phyloP scores from a whole-genome alignment of 306 rosid species.

The Acacia crassicarpa region DNA sequence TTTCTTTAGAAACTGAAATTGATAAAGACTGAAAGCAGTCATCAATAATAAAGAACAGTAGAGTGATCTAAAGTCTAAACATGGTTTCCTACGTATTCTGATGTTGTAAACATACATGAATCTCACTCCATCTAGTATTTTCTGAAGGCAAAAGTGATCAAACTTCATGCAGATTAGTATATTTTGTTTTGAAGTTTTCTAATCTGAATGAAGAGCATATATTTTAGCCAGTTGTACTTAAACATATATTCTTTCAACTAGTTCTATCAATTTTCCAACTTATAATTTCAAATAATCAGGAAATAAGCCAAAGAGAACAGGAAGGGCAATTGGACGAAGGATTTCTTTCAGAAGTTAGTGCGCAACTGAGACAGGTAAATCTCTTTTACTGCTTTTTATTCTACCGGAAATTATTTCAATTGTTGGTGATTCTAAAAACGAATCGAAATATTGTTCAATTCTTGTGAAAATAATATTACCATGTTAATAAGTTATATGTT shows the following conservation, averaged over 20 bases:
- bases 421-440: not conserved
- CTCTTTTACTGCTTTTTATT: slow-evolving; percentile 9
- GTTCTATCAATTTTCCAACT: slow-evolving; percentile 16
- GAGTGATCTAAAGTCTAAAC: not conserved
- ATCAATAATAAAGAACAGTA: slow-evolving; percentile 16
- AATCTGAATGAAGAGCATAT: slow-evolving; percentile 17
- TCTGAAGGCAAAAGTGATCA: slow-evolving; percentile 17
- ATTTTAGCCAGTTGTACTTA: slow-evolving; percentile 15
- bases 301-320: slow-evolving; percentile 69
- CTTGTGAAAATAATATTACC: not conserved
- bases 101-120: slow-evolving; percentile 13
- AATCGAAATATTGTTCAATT: not conserved
- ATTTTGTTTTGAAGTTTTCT: slow-evolving; percentile 14
- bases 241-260: slow-evolving; percentile 3
- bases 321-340: slow-evolving; percentile 93
- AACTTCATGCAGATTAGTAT: slow-evolving; percentile 1
- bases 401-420: slow-evolving; percentile 16
- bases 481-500: not conserved
- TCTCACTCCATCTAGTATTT: slow-evolving; percentile 12
- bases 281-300: slow-evolving; percentile 49
- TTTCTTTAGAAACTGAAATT: slow-evolving; percentile 20
- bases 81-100: slow-evolving; percentile 2
- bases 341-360: slow-evolving; percentile 89
- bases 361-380: slow-evolving; percentile 90
- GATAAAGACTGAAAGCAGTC: slow-evolving; percentile 17